Evolutionary conservation across 768 basidiomycete species (phyloP), one percentile per base, ranked within the genome.

Genomic region (Leucosporidium creatinivorum): DNA sequence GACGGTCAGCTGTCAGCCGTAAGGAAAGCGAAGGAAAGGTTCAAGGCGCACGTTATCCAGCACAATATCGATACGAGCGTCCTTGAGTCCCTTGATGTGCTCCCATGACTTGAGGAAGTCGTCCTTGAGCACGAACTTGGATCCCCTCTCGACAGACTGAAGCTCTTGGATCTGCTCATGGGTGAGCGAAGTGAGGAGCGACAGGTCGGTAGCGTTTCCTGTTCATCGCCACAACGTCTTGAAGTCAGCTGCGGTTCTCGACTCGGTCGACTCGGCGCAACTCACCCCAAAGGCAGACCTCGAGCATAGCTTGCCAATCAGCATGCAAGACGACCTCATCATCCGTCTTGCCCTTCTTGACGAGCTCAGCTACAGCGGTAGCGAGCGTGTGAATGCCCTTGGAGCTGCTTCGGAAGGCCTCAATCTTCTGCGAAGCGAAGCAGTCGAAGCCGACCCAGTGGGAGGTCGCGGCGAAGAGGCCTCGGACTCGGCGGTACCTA

Each of bases 121-220:
- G 72, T 97, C 89, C 65, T 83, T 85, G 25, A 99, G 81, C 59
- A 98, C 93, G 73, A 85, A 91, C 55, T 86, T 81, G 49, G 84
- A 81, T n/a, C 90, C 83, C 8, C 85, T 87, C 19, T 83, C 83
- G 74, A 90, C 90, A 0, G 85, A 80, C 77, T 99, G 94, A 3
- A 97, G 81, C 70, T 86, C 79, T 62, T 87, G 84, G 23, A 97
- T 89, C 73, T 97, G 91, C 9, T 85, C 84, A 36, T 87, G 84
- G 1, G 89, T 86, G 63, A 96, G 79, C 73, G 92, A 88, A 1
- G 92, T 92, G 31, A 98, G 82, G 18, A 98, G 84, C 0, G 91
- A 93, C 6, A 97, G 82, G 77, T 99, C 94, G 87, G 93, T 96
- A 19, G 93, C 92, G 76, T 97, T 97, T 55, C 93, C 93, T 92